Evolutionary conservation across 169 alveolate species (phyloP).

Genomic region (Eimeria sp.): DNA sequence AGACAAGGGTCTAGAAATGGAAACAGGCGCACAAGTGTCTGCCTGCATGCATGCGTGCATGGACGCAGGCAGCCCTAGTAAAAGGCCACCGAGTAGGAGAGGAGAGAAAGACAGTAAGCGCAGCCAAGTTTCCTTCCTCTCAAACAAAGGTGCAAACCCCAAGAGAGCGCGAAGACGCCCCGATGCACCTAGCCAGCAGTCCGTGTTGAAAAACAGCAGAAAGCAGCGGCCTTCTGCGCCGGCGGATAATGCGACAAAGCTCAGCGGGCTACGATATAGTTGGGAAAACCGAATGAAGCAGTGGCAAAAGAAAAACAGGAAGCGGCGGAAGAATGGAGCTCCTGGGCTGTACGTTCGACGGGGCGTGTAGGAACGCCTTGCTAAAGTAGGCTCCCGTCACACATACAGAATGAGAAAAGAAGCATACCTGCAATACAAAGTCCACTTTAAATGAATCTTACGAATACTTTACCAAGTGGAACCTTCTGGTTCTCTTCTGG

Average conservation of each 20-base stretch:
- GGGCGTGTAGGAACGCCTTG: too few relatives aligned
- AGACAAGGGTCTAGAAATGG: background rate
- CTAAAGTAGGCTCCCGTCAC: too few relatives aligned
- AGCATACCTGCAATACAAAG: background rate
- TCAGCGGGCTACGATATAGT: background rate
- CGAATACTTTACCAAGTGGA: background rate
- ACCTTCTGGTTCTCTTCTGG: background rate
- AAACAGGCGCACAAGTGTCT: background rate
- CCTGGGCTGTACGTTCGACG: background rate
- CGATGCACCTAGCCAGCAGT: background rate
- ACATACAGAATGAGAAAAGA: background rate
- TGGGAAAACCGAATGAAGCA: background rate
- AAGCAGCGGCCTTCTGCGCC: background rate
- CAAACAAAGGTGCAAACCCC: too few relatives aligned
- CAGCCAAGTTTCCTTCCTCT: too few relatives aligned
- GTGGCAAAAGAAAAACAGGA: background rate
- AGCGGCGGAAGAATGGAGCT: background rate
- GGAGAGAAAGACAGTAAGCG: too few relatives aligned
- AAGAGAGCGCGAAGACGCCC: too few relatives aligned
- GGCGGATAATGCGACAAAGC: background rate
- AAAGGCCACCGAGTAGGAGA: too few relatives aligned
- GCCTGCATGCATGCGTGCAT: background rate
- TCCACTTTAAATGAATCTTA: too few relatives aligned
- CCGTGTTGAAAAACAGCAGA: background rate
- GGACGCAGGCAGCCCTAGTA: too few relatives aligned